These are phyloP conservation scores for Agastache rugosa DNA, from an alignment of 257 asterid species.

Conservation along the genomic window DNA sequence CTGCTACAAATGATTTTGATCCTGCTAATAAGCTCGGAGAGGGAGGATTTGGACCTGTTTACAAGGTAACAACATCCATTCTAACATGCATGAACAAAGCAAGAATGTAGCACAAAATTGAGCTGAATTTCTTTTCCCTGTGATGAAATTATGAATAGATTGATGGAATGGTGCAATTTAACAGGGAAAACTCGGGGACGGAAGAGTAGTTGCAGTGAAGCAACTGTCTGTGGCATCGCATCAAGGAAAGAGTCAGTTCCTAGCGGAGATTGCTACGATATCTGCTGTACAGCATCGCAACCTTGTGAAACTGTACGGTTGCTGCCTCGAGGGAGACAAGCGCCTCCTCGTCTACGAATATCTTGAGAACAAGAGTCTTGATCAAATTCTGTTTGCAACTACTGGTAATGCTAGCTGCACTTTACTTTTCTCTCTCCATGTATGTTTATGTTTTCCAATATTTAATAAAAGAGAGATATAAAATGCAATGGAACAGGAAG, in stretches of 20 bases:
- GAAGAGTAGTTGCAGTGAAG: conserved; percentile 78
- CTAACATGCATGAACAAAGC: not conserved
- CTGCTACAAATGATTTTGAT: conserved; percentile 72
- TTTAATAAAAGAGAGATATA: too few relatives aligned
- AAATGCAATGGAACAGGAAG: conserved; percentile 45
- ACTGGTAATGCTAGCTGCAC: conserved; percentile 25
- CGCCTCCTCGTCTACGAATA: conserved; percentile 88
- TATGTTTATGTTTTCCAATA: too few relatives aligned
- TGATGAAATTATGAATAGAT: not conserved
- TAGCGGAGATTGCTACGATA: conserved; percentile 89
- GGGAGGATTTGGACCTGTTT: conserved; percentile 96
- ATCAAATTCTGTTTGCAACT: conserved; percentile 75
- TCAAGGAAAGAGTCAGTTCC: conserved; percentile 88
- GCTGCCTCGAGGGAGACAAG: conserved; percentile 86
- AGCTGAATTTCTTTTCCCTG: not conserved
- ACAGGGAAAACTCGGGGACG: conserved; percentile 79
- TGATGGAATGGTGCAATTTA: not conserved
- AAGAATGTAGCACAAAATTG: not conserved
- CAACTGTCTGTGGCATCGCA: conserved; percentile 79
- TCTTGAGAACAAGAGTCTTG: conserved; percentile 88
- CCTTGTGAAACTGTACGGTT: conserved; percentile 83
- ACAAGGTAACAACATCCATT: conserved; percentile 54
- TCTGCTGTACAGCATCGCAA: conserved; percentile 96
- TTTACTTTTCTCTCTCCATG: too few relatives aligned
- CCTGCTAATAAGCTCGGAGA: conserved; percentile 83